Evolutionary conservation across 2,329 filamentous ascomycete species (phyloP), one percentile per base, ranked within the genome.

Genomic region (Dryadomyces quercivorus): DNA sequence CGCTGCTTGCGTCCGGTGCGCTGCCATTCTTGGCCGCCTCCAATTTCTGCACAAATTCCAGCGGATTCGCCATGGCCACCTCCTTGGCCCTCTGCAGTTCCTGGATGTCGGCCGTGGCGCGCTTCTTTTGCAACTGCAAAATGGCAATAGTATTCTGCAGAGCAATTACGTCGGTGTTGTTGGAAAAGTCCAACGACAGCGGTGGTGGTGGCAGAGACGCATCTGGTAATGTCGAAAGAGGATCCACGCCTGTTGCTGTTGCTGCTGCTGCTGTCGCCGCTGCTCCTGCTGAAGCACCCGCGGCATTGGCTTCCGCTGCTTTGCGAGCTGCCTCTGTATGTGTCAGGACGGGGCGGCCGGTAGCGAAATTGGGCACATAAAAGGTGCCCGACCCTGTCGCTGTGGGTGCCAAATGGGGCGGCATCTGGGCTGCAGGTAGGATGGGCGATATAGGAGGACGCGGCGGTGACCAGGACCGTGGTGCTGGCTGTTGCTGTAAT

Each of bases 121-220:
- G 86, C 63, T 84, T 82, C 59, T 84, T 84, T 72, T 97, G 92
- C 60, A 95, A 76, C 70, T 95, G 89, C 49, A 97, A 75, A 52
- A 95, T 83, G 9, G 88, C 85, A 57, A 96, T 89, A 48, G 91
- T 88, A 26, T 86, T 88, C 60, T 85, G 84, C 57, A 96, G 76
- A 5, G 92, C 92, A 57, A 96, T 85, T 22, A 86, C 89, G 72
- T 97, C 92, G 8, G 88, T 84, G 64, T 95, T 95, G 54, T 71
- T 68, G 59, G 78, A 74, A 57, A 84, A 81, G 61, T 77, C 73
- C 56, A 85, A 72, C 47, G 79, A 73, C 43, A 72, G 68, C 0
- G 75, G 74, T 2, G 72, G 70, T 4, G 77, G 76, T 1, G 76
- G 72, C 1, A 69, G 57, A 3, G 55, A 45, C 3, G 40, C 34